Evolutionary conservation across 2,329 filamentous ascomycete genomes (phyloP), one percentile per base, ranked within the genome.

Genomic region (Teratosphaeria zuluensis): DNA sequence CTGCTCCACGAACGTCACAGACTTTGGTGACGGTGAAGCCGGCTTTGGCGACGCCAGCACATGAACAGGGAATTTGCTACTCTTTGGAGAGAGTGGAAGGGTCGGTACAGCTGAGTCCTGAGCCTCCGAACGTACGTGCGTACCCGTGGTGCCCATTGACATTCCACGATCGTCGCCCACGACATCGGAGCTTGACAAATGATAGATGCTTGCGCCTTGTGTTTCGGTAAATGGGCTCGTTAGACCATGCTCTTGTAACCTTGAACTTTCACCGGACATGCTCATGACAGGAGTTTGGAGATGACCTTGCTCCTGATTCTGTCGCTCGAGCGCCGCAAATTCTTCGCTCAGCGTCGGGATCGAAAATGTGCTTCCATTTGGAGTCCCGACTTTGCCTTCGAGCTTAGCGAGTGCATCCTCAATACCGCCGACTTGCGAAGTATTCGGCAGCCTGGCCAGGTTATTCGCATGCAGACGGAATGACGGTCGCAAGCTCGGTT

Each of bases 391-490:
- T 55, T 66, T 92, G 9, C 94, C 94, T 75, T 99, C 94, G 0
- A 99, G 80, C 68, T 97, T 99, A 66, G 92, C 75, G 55, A 99
- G 73, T 0, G 94, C 90, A n/a, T 92, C 91, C 69, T 97, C 94
- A 30, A 97, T 86, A 12, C 92, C 92, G 68, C 95, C 77, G 53
- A 77, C 77, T 24, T 76, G 89, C 53, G 87, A 86, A 61, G 95
- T 90, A 68, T 96, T 92, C 0, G 92, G 90, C 30, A 97, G 89
- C 58, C 89, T 86, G 1, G 92, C 90, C 57, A 99, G 83, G 66
- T 89, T 89, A 60, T 92, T 86, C 1, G 95, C 90, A 67, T 95
- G 91, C 2, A 83, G 87, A 72, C 97, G 90, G 65, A 97, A 96
- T 0, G 92, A 96, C 1, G 81, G 80, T 52, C 82, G 75, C 19